Percentiles rank a stretch among this genome's conserved stretches.
These are phyloP conservation scores for Malassezia cuniculi DNA, from an alignment of 1,284 basidiomycete species.

Conservation along the genomic window DNA sequence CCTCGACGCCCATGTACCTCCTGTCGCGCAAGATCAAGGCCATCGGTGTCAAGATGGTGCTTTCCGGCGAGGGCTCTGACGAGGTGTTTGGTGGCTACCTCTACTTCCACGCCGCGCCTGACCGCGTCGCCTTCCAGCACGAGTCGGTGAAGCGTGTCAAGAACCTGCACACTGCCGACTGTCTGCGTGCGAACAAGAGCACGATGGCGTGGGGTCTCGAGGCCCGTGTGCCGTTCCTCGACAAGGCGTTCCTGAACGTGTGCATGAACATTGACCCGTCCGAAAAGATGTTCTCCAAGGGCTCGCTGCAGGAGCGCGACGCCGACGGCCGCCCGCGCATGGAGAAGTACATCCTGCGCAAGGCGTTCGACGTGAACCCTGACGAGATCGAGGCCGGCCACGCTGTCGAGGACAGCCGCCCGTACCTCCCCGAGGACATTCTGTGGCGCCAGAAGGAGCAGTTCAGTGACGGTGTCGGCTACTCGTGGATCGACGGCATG, in stretches of 20 bases:
- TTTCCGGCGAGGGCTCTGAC: conserved; percentile 93
- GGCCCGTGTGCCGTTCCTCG: conserved; percentile 95
- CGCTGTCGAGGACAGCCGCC: conserved; percentile 37
- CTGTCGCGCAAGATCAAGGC: conserved; percentile 97
- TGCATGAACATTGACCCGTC: conserved; percentile 80
- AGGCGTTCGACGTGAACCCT: conserved; percentile 76
- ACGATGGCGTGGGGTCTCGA: conserved; percentile 99
- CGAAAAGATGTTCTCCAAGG: conserved; percentile 84
- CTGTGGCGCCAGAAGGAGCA: conserved; percentile 99
- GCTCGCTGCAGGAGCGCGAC: conserved; percentile 61
- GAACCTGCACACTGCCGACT: conserved; percentile 94
- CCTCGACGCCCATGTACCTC: conserved; percentile 94
- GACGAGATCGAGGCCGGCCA: conserved; percentile 57
- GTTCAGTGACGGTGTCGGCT: conserved; percentile 97
- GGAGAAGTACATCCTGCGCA: conserved; percentile 77
- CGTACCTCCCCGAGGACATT: conserved; percentile 85
- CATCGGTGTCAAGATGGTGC: conserved; percentile 99
- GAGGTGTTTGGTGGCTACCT: conserved; percentile 98
- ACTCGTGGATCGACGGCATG: conserved; percentile 99
- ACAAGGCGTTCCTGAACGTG: conserved; percentile 88
- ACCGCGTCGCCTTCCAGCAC: conserved; percentile 78
- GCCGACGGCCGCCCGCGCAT: conserved; percentile 37
- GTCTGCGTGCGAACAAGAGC: conserved; percentile 97
- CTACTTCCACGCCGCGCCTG: conserved; percentile 97
- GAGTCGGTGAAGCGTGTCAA: conserved; percentile 91